These are phyloP conservation scores for Colletotrichum sp. DNA, from an alignment of 2,329 filamentous ascomycete species.

Conservation along the genomic window DNA sequence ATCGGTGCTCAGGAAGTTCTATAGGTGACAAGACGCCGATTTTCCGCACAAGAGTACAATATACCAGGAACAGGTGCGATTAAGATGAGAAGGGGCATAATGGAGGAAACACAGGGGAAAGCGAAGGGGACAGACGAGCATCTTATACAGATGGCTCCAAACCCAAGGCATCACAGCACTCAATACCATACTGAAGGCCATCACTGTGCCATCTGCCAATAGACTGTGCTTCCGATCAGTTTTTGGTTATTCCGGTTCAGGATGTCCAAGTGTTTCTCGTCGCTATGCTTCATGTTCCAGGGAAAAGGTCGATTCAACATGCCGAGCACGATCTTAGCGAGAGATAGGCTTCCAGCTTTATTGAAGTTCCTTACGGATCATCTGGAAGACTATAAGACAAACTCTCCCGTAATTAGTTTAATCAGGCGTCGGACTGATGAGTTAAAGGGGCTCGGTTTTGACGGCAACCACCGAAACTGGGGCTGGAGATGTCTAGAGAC, in stretches of 20 bases:
- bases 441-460: neutral
- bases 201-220: neutral
- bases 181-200: neutral
- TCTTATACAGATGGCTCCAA: neutral
- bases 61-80: neutral
- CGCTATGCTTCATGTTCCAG: neutral
- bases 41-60: rapidly evolving
- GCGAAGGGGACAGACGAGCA: neutral
- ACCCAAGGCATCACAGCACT: neutral
- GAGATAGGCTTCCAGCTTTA: neutral
- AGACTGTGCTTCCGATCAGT: neutral
- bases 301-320: neutral
- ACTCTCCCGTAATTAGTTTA: neutral
- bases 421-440: neutral
- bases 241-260: neutral
- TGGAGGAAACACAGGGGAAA: neutral
- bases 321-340: neutral
- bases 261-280: neutral
- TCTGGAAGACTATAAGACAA: neutral
- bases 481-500: neutral
- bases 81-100: neutral
- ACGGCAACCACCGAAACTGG: neutral
- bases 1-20: too few relatives aligned
- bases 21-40: neutral
- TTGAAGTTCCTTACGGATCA: neutral